phyloP scores from a whole-genome alignment of 2,329 filamentous ascomycete species.

The Cytospora piceae region DNA sequence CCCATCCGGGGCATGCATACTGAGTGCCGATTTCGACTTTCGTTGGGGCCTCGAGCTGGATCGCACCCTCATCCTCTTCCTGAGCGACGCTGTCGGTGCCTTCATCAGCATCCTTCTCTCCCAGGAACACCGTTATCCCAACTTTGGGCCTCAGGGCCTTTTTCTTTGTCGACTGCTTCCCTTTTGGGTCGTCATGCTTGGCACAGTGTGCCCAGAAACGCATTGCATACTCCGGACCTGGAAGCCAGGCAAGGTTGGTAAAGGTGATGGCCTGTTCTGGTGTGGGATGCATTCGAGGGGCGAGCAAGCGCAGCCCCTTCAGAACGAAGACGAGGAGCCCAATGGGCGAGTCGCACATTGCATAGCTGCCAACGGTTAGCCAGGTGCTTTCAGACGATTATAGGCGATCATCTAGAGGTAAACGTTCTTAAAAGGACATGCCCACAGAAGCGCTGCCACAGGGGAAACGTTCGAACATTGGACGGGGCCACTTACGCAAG shows the following conservation, averaged over 20 bases:
- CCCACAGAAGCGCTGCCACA: background rate
- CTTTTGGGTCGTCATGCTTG: constrained; percentile 40
- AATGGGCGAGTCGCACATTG: constrained; percentile 64
- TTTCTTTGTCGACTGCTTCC: constrained; percentile 28
- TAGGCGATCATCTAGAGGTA: background rate
- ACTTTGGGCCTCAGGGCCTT: constrained; percentile 43
- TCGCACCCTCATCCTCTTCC: constrained; percentile 34
- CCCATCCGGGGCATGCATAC: constrained; percentile 57
- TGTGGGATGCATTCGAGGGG: constrained; percentile 47
- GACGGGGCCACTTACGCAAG: constrained; percentile 41
- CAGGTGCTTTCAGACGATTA: background rate
- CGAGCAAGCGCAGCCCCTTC: constrained; percentile 48
- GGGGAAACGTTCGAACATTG: background rate
- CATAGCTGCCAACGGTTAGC: constrained; percentile 45
- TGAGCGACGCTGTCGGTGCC: constrained; percentile 23
- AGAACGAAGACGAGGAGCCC: constrained; percentile 61
- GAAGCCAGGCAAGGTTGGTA: constrained; percentile 67
- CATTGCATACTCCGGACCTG: constrained; percentile 64
- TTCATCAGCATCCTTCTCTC: constrained; percentile 35
- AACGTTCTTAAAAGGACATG: background rate
- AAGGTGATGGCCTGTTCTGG: constrained; percentile 62
- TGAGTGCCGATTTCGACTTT: constrained; percentile 18
- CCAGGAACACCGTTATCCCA: constrained; percentile 53
- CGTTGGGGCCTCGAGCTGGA: constrained; percentile 27
- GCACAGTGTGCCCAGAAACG: constrained; percentile 57